phyloP scores from a whole-genome alignment of 83 land plant genomes.

The Diphasiastrum complanatum region DNA sequence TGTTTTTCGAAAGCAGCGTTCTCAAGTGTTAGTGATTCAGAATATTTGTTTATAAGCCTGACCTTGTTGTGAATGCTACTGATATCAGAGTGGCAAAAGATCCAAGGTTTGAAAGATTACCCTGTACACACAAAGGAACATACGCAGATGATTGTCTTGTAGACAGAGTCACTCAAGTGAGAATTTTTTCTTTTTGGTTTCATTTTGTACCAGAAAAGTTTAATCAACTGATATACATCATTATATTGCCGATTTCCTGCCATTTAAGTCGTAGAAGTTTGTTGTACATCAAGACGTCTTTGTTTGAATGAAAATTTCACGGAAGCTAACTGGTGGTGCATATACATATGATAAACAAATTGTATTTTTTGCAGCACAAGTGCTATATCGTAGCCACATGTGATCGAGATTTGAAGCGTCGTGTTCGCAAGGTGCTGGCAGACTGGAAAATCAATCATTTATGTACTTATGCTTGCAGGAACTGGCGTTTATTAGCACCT shows the following conservation, averaged over 20 bases:
- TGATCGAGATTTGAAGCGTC: slow-evolving; percentile 88
- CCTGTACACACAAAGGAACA: slow-evolving; percentile 87
- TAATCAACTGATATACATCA: not conserved
- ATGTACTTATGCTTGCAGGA: not conserved
- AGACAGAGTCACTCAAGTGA: slow-evolving; percentile 86
- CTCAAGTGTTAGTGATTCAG: too few relatives aligned
- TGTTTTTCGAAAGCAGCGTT: too few relatives aligned
- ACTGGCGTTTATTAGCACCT: not conserved
- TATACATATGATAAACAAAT: too few relatives aligned
- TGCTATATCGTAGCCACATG: slow-evolving; percentile 97
- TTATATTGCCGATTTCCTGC: not conserved
- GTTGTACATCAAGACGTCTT: not conserved
- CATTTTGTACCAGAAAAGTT: not conserved
- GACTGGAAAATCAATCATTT: not conserved
- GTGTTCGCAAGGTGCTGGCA: slow-evolving; percentile 73
- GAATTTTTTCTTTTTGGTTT: not conserved
- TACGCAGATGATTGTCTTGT: slow-evolving; percentile 98
- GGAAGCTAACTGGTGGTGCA: too few relatives aligned
- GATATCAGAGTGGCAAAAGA: slow-evolving; percentile 93
- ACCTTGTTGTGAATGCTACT: not conserved
- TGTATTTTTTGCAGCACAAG: slow-evolving; percentile 53
- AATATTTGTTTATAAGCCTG: not conserved
- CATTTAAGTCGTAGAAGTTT: not conserved
- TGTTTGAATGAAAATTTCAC: not conserved
- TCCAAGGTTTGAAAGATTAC: slow-evolving; percentile 79